Evolutionary conservation across 148 eudicot genomes (phyloP).

Genomic region (Salicornia ramosissima): DNA sequence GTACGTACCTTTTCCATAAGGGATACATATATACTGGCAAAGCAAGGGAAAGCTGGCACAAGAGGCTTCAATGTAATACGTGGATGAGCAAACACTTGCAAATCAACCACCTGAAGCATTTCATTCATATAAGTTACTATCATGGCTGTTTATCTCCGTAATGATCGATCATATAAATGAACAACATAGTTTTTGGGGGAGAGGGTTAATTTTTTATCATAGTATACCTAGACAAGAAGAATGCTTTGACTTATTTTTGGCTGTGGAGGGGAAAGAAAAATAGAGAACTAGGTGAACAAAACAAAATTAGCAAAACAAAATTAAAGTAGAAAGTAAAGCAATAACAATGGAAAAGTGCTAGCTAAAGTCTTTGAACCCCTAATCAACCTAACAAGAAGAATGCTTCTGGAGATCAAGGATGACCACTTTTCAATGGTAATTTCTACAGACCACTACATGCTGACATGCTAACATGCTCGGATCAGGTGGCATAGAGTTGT

Average conservation of each 20-base stretch:
- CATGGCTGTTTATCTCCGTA: not conserved
- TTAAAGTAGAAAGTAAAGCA: no score
- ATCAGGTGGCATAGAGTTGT: no score
- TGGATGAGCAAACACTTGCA: conserved; percentile 94
- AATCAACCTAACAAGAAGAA: no score
- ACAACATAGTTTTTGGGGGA: not conserved
- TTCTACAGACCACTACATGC: no score
- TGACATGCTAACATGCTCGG: no score
- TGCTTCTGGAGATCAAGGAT: no score
- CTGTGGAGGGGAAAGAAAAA: no score
- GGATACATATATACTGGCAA: conserved; percentile 75
- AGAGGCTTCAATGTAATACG: conserved; percentile 91
- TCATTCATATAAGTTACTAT: conserved; percentile 3
- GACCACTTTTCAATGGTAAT: no score
- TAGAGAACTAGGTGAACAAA: no score
- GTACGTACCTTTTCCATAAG: conserved; percentile 80
- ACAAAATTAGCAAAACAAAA: no score
- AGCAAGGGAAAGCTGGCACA: conserved; percentile 93
- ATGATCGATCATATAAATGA: not conserved
- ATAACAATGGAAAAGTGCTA: no score
- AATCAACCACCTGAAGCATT: conserved; percentile 72
- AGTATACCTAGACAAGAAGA: conserved; percentile 82
- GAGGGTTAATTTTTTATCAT: not conserved
- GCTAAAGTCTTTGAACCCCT: no score
- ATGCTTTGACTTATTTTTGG: conserved; percentile 77